Conservation (phyloP, 179 eudicot species). For the Carnegiea gigantea region DNA sequence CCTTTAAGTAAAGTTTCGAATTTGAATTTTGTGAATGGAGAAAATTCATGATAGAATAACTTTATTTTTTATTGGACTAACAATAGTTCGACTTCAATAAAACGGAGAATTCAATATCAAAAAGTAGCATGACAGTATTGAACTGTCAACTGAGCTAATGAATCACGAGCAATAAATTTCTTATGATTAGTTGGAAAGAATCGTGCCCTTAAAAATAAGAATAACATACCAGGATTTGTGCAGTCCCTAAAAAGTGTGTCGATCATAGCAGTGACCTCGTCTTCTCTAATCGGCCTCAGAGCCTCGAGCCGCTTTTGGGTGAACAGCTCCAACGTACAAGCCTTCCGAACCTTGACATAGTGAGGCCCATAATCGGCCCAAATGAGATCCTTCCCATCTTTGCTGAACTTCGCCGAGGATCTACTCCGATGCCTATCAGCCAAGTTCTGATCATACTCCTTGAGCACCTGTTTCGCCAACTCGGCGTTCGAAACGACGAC, state of each 20-base stretch:
- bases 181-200: too few species aligned
- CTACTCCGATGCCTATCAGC: slow-evolving; percentile 64
- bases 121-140: too few species aligned
- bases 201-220: too few species aligned
- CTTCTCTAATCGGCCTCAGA: slow-evolving; percentile 74
- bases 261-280: slow-evolving; percentile 85
- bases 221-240: slow-evolving; percentile 42
- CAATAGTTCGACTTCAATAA: too few species aligned
- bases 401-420: slow-evolving; percentile 54
- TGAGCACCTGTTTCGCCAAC: slow-evolving; percentile 66
- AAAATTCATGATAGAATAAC: too few species aligned
- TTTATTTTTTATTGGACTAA: too few species aligned
- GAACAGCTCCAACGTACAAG: slow-evolving; percentile 70
- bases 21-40: too few species aligned
- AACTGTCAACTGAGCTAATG: too few species aligned
- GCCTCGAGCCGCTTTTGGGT: slow-evolving; percentile 67
- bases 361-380: slow-evolving; percentile 96
- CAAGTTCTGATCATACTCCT: slow-evolving; percentile 66
- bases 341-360: slow-evolving; percentile 77
- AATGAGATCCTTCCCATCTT: slow-evolving; percentile 65
- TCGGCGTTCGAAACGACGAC: slow-evolving; percentile 60
- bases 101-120: too few species aligned
- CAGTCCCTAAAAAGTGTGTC: slow-evolving; percentile 54
- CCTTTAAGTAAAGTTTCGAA: too few species aligned
- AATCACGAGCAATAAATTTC: too few species aligned